Evolutionary conservation across 176 grass and related monocot species (phyloP), one percentile per base, ranked within the genome.

Genomic region (Olyra latifolia): DNA sequence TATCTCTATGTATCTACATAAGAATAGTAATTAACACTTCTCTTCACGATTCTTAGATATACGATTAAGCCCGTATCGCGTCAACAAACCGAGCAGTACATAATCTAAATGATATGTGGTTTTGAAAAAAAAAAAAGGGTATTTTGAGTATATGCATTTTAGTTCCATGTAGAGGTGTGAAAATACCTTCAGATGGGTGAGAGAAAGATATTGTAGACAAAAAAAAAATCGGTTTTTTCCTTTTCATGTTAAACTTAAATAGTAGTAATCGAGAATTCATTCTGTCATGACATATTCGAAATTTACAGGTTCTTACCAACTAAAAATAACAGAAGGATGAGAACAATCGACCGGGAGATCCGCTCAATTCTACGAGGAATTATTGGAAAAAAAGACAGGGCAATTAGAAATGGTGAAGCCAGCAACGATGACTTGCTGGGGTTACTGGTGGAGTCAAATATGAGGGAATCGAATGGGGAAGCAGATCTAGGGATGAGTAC

Each of bases 381-480:
- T 80, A 92, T 97, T 45, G 78, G 52, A 19, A 92, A 92, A 71
- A 94, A 78, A 69, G 83, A 85, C 16, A 53, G 72, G n/a, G 85
- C 79, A 38, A 61, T 94, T 22, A 70, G 59, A 77, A 69, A 82
- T 45, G 85, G 87, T 15, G 83, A 91, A 71, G 55, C 62, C 1
- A 79, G 8, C 44, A 87, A 76, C 38, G 72, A 83, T 66, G 92
- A 94, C 41, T 62, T 97, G 72, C 73, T 97, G 24, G 87, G 92
- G 44, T 72, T 97, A 46, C 27, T 97, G 23, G 17, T 97, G 59
- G 87, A 94, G 39, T 97, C 95, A 35, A 94, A 94, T 70, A 83
- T 12, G 52, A 69, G 38, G 29, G 39, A 92, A 50, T 71, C 71
- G 30, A 86, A 88, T 23, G 53, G 53, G 8, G 22, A 22, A 56